A percentile compares a stretch with the other conserved stretches of the same genome.
phyloP scores from a whole-genome alignment of 192 early-diverging fungal species.

The Rhizophlyctis rosea region DNA sequence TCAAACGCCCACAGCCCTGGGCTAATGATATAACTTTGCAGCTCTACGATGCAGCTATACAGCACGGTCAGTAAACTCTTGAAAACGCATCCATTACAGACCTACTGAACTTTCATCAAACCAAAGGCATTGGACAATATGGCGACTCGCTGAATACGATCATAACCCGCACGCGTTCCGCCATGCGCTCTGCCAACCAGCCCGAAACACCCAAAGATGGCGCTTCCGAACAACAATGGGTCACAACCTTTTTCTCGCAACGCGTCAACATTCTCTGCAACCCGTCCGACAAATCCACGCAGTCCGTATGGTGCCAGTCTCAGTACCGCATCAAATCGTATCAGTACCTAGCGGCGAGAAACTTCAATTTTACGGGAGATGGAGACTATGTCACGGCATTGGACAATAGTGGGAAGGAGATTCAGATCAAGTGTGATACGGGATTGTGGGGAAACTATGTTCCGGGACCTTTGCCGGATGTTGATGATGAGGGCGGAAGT shows the following conservation, averaged over 20 bases:
- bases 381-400: slow-evolving; percentile 39
- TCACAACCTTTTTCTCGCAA: slow-evolving; percentile 41
- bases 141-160: slow-evolving; percentile 32
- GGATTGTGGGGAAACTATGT: slow-evolving; percentile 19
- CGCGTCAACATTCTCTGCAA: slow-evolving; percentile 36
- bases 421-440: slow-evolving; percentile 29
- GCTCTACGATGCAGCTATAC: slow-evolving; percentile 49
- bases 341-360: slow-evolving; percentile 29
- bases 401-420: slow-evolving; percentile 41
- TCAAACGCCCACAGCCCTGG: too few species aligned
- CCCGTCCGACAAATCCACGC: slow-evolving; percentile 32
- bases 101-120: too few species aligned
- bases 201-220: too few species aligned
- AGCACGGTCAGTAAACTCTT: too few species aligned
- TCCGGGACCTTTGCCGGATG: slow-evolving; percentile 12
- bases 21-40: too few species aligned
- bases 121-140: slow-evolving; percentile 26
- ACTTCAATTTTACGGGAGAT: too few species aligned
- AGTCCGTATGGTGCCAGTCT: slow-evolving; percentile 39
- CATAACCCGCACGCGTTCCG: too few species aligned
- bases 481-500: not conserved
- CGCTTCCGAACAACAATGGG: slow-evolving; percentile 43
- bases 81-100: too few species aligned
- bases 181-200: too few species aligned
- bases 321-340: slow-evolving; percentile 45